These are phyloP conservation scores for Lachnellula arida DNA, from an alignment of 2,329 filamentous ascomycete genomes.

Conservation along the genomic window DNA sequence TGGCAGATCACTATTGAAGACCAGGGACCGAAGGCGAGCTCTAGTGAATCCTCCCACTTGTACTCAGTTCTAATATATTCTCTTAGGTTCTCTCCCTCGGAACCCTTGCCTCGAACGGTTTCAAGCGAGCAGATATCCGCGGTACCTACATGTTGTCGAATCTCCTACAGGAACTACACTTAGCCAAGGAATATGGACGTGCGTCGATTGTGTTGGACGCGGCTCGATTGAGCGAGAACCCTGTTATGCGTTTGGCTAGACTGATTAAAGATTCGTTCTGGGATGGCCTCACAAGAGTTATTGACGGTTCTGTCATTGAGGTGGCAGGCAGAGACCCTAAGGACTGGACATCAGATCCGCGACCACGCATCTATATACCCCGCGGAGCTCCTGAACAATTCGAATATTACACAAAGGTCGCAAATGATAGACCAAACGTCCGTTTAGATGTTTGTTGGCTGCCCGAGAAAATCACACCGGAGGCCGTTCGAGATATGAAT, in stretches of 20 bases:
- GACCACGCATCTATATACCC: constrained; percentile 89
- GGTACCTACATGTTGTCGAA: constrained; percentile 98
- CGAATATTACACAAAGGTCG: constrained; percentile 82
- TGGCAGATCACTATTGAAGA: constrained; percentile 98
- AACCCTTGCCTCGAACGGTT: constrained; percentile 79
- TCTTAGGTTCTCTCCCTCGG: constrained; percentile 73
- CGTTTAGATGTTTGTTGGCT: constrained; percentile 82
- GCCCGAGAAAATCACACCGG: constrained; percentile 70
- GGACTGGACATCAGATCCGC: constrained; percentile 87
- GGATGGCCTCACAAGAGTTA: constrained; percentile 82
- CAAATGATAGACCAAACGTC: constrained; percentile 73
- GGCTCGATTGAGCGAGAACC: constrained; percentile 88
- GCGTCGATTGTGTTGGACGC: constrained; percentile 90
- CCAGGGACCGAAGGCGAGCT: constrained; percentile 74
- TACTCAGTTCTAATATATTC: neutral
- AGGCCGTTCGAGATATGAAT: constrained; percentile 79
- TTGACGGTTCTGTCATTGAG: constrained; percentile 84
- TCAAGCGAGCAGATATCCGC: constrained; percentile 84
- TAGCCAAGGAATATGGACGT: constrained; percentile 86
- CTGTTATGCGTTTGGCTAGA: constrained; percentile 79
- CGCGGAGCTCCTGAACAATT: constrained; percentile 78
- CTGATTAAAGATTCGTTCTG: constrained; percentile 90
- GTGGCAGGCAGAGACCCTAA: constrained; percentile 86
- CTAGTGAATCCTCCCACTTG: no score
- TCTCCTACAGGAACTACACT: constrained; percentile 85